These are phyloP conservation scores for Nannochloropsis gaditana DNA, from an alignment of 108 stramenopile genomes.

Conservation along the genomic window DNA sequence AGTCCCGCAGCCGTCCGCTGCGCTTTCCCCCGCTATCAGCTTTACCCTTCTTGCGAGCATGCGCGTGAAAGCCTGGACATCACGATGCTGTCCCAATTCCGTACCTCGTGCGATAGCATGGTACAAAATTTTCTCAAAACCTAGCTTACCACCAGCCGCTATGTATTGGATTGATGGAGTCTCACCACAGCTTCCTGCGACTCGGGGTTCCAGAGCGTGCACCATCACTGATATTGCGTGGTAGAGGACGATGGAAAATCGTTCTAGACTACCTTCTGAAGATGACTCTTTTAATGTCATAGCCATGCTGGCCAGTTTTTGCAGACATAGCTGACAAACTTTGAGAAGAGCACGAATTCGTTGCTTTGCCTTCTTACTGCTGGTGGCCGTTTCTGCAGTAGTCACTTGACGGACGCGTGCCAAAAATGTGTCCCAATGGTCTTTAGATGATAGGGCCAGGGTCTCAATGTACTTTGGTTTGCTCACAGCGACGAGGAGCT, in stretches of 20 bases:
- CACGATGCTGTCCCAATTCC: slow-evolving; percentile 6
- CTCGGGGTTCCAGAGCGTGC: neutral
- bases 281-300: neutral
- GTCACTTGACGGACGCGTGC: neutral
- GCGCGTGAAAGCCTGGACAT: neutral
- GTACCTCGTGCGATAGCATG: neutral
- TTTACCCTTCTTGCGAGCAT: neutral
- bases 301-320: neutral
- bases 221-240: neutral
- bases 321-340: neutral
- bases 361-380: neutral
- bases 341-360: neutral
- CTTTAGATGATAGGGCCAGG: neutral
- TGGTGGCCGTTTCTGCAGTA: neutral
- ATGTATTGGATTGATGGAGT: neutral
- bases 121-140: neutral
- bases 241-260: neutral
- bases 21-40: neutral
- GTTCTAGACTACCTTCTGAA: neutral
- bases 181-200: neutral
- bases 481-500: neutral
- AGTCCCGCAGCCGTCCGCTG: neutral
- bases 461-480: neutral
- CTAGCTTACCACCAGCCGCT: neutral
- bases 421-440: neutral